Evolutionary conservation across 345 rosid species (phyloP), one percentile per base, ranked within the genome.

Genomic region (Salix exigua): DNA sequence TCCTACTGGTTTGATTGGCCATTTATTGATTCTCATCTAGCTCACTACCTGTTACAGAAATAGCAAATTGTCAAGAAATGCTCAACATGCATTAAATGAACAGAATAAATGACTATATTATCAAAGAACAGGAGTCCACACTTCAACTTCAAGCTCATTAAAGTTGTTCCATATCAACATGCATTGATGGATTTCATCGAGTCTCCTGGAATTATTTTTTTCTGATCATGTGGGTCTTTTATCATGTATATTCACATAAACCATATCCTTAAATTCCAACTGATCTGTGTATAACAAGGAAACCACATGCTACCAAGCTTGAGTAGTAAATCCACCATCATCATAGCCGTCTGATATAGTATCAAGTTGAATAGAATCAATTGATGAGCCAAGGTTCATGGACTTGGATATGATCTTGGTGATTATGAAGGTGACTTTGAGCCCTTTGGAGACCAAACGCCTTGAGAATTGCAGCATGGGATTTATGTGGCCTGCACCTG

Each of bases 381-480:
- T 31, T 10, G 79, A 75, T 26, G 83, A 38, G 75, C 40, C 63
- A 11, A 75, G 18, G 12, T 44, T 9, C 76, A 66, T 75, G 35
- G 79, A 38, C 25, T 63, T 75, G 72, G 76, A 42, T 23, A 80
- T 65, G 79, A 80, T 70, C 23, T 71, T 25, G 38, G 83, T 19
- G 31, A 63, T 65, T 0, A 71, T 2, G 7, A 75, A 35, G 23
- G 79, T 75, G 51, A 76, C 10, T 60, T 55, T 65, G 44, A 75
- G 71, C 31, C 76, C 83, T 60, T 58, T 75, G 68, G 83, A 75
- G 35, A 80, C 18, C 4, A 80, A 28, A 35, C 83, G 76, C 46
- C 79, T 51, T 2, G 72, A 2, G 76, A 80, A 71, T 21, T 80
- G 79, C 6, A 80, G 40, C 83, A 80, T 80, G 5, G 83, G 83